phyloP scores from a whole-genome alignment of 139 green algal species.

The Tetradesmus lagerheimii region DNA sequence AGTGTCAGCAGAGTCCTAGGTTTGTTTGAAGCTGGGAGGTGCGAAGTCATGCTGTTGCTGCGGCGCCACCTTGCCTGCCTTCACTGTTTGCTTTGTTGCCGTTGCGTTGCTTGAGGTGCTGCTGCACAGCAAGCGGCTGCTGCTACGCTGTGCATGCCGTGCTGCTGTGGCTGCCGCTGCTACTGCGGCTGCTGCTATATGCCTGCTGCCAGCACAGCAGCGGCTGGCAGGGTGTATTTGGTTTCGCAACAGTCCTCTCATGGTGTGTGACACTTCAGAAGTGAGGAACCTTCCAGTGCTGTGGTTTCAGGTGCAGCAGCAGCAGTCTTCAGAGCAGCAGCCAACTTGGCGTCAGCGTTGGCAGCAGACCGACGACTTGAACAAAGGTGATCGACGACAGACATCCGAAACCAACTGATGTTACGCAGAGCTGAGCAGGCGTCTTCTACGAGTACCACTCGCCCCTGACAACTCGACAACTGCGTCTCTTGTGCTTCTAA shows the following conservation, averaged over 20 bases:
- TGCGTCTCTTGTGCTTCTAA: not conserved
- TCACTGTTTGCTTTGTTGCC: not conserved
- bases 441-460: not conserved
- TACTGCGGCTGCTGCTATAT: not conserved
- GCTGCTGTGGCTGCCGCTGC: slow-evolving; percentile 4
- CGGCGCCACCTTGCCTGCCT: not conserved
- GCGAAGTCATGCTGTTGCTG: no score
- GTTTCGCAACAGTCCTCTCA: not conserved
- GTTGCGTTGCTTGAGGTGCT: not conserved
- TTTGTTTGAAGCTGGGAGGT: no score
- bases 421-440: no score
- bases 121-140: not conserved
- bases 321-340: not conserved
- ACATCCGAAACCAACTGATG: no score
- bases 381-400: no score
- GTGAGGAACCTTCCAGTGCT: not conserved
- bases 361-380: no score
- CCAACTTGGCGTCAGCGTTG: no score
- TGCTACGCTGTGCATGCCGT: not conserved
- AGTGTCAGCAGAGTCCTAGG: not conserved
- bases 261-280: not conserved
- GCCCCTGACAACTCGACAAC: not conserved
- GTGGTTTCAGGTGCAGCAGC: not conserved
- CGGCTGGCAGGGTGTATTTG: not conserved
- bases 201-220: not conserved